These are phyloP conservation scores for Lentinula aciculospora DNA, from an alignment of 768 basidiomycete genomes.

Conservation along the genomic window DNA sequence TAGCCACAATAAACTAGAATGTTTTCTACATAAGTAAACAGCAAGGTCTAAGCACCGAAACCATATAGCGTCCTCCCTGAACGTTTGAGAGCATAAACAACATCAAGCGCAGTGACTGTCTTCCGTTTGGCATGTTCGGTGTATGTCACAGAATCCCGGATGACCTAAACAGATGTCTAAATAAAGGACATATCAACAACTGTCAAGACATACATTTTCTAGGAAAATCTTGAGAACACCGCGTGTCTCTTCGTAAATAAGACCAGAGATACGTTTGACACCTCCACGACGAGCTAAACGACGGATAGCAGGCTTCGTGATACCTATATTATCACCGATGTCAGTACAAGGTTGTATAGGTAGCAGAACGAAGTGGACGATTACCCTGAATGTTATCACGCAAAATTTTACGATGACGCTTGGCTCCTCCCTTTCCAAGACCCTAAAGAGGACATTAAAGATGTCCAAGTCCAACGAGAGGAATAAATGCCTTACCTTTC, in stretches of 20 bases:
- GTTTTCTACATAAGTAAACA: no score
- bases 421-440: constrained; percentile 82
- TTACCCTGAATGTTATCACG: constrained; percentile 69
- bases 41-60: constrained; percentile 52
- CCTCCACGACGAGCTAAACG: constrained; percentile 89
- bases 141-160: constrained; percentile 90
- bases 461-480: background rate
- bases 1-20: no score
- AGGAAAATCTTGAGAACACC: constrained; percentile 89
- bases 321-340: constrained; percentile 32
- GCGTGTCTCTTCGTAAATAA: constrained; percentile 90
- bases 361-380: constrained; percentile 7
- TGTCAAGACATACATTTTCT: constrained; percentile 49
- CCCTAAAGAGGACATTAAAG: constrained; percentile 31
- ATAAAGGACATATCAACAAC: background rate
- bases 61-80: constrained; percentile 79
- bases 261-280: constrained; percentile 85
- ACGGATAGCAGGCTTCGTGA: constrained; percentile 79
- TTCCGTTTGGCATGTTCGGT: constrained; percentile 89
- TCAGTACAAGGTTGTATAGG: background rate
- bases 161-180: constrained; percentile 36
- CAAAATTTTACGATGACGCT: constrained; percentile 81
- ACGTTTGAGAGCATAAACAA: constrained; percentile 70
- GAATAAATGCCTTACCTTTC: constrained; percentile 39
- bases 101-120: constrained; percentile 83